A percentile compares a stretch with the other conserved stretches of the same genome.
Conservation (phyloP, 768 basidiomycete species). For the Lentinula detonsa region DNA sequence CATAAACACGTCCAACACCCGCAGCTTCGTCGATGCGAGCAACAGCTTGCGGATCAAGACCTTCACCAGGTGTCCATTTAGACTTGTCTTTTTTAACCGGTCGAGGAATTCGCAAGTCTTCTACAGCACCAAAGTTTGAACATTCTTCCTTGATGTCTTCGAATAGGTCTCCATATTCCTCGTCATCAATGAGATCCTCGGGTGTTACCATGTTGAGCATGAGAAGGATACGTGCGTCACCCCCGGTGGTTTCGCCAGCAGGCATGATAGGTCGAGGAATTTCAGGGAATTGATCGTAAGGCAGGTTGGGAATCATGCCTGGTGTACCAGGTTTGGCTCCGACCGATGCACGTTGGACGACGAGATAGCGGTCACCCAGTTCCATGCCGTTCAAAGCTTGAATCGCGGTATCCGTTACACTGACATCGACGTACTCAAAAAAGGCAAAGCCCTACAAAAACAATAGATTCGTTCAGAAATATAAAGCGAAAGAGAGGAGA, state of each 20-base stretch:
- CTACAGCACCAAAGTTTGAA: slow-evolving; percentile 70
- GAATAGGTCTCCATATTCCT: slow-evolving; percentile 90
- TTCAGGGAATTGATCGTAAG: slow-evolving; percentile 77
- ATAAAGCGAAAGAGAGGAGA: not conserved
- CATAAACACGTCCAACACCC: slow-evolving; percentile 94
- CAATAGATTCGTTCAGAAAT: not conserved
- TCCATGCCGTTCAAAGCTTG: slow-evolving; percentile 97
- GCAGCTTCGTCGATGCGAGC: slow-evolving; percentile 78
- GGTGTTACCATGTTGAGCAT: slow-evolving; percentile 98
- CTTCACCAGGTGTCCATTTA: slow-evolving; percentile 66
- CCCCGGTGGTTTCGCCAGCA: slow-evolving; percentile 57
- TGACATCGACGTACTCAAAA: slow-evolving; percentile 92
- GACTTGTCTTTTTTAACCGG: slow-evolving; percentile 83
- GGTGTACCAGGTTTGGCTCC: slow-evolving; percentile 75
- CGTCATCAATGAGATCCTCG: slow-evolving; percentile 85
- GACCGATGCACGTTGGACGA: slow-evolving; percentile 94
- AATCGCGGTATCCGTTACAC: slow-evolving; percentile 91
- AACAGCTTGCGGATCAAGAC: slow-evolving; percentile 58
- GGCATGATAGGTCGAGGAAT: slow-evolving; percentile 88
- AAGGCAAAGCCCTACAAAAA: slow-evolving; percentile 88
- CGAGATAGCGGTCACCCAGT: slow-evolving; percentile 89
- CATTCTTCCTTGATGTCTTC: slow-evolving; percentile 95
- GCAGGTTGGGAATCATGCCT: slow-evolving; percentile 62
- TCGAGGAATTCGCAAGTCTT: slow-evolving; percentile 84
- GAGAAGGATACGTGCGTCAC: slow-evolving; percentile 80